Percentiles rank a stretch among this genome's conserved stretches.
These are phyloP conservation scores for Batrachochytrium dendrobatidis DNA, from an alignment of 371 early-diverging fungal genomes.

Conservation along the genomic window DNA sequence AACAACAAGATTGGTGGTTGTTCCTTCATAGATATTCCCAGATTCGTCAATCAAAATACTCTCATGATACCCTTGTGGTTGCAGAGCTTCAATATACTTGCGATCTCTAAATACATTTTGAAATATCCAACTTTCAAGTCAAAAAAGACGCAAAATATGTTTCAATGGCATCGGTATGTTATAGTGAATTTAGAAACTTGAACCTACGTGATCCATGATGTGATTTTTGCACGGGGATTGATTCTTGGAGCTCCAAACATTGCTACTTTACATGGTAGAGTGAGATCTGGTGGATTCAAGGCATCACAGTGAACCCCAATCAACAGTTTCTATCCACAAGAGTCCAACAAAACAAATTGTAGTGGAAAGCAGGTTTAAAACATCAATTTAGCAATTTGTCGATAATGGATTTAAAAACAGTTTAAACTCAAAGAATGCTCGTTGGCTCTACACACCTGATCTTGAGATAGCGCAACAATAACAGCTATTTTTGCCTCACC, in stretches of 20 bases:
- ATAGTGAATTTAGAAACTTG: no score
- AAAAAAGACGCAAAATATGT: not conserved
- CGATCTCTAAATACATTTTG: constrained; percentile 7
- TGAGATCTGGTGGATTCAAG: not conserved
- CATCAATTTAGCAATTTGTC: no score
- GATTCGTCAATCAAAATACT: constrained; percentile 6
- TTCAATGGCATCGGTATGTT: no score
- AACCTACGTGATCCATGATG: constrained; percentile 3
- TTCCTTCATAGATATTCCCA: constrained; percentile 8
- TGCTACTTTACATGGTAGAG: constrained; percentile 2
- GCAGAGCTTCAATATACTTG: not conserved
- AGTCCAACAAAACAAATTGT: no score
- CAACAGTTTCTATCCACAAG: not conserved
- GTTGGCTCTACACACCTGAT: not conserved
- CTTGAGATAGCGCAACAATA: constrained; percentile 2
- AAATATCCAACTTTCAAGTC: not conserved
- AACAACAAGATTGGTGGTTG: constrained; percentile 7
- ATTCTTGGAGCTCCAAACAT: constrained; percentile 10
- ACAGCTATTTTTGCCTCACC: constrained; percentile 2
- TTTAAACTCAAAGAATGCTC: not conserved
- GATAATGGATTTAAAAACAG: constrained; percentile 3
- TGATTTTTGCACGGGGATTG: constrained; percentile 2
- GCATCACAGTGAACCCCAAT: constrained; percentile 1
- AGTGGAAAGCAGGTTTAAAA: no score
- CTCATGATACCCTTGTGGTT: constrained; percentile 3